A percentile compares a stretch with the other conserved stretches of the same genome.
These are phyloP conservation scores for Pueraria montana DNA, from an alignment of 306 rosid species.

Conservation along the genomic window DNA sequence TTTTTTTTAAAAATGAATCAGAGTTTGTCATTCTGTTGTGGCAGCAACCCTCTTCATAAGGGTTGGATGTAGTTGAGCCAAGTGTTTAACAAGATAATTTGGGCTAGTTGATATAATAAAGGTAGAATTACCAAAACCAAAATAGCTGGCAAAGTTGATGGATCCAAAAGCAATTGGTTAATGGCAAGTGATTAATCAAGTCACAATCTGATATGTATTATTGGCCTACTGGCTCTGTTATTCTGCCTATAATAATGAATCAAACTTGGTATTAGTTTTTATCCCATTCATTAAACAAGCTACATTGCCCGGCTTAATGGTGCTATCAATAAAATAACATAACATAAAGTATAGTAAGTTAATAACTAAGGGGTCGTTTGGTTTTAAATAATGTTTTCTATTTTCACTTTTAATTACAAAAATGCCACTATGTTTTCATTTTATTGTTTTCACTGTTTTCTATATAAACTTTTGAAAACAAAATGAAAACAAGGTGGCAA, in stretches of 20 bases:
- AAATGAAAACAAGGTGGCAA: not conserved
- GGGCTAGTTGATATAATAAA: constrained; percentile 20
- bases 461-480: not conserved
- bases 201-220: not conserved
- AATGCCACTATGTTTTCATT: not conserved
- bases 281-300: constrained; percentile 5
- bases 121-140: constrained; percentile 5
- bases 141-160: constrained; percentile 41
- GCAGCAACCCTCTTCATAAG: constrained; percentile 15
- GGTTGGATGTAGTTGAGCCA: constrained; percentile 39
- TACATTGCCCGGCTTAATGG: not conserved
- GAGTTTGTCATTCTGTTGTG: not conserved
- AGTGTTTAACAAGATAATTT: constrained; percentile 13
- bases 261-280: constrained; percentile 37
- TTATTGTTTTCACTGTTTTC: not conserved
- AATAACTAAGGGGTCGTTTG: not conserved
- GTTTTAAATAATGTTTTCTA: not conserved
- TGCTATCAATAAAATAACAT: constrained; percentile 15
- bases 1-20: constrained; percentile 6
- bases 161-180: constrained; percentile 42
- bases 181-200: constrained; percentile 30
- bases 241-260: constrained; percentile 28
- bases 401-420: constrained; percentile 5
- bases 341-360: constrained; percentile 4
- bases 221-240: constrained; percentile 12